Base-by-base conservation (phyloP, 2,329 filamentous ascomycete species). In the Zasmidium angulare region DNA sequence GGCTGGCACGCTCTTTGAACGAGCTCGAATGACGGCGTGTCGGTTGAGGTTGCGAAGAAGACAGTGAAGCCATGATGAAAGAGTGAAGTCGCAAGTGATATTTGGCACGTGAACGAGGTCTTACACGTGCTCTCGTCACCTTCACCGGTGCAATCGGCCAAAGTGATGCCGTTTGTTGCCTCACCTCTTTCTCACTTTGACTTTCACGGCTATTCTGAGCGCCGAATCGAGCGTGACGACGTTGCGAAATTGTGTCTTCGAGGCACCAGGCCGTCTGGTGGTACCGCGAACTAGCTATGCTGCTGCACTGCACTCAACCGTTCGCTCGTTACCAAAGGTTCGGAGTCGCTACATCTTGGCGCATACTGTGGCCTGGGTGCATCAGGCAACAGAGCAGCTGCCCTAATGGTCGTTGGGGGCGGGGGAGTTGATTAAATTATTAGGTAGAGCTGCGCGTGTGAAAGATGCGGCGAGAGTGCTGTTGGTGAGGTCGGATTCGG, bases 51-150 rank as follows among this genome's bases (percentile, higher is more conserved):
- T 46, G 52, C 9, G 46, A 24, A 9, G 52, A 49, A 49, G 49
- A 49, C 40, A 46, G 46, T 22, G 56, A 58, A 46, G 50, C 31
- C 56, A 58, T 58, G 50, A 31, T 26, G 31, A 36, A 11, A 14
- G 36, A 51, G 36, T 31, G 22, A 26, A 31, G 9, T 23, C 50
- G 20, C 48, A 51, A 57, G 55, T 52, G 36, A 52, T 43, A 46
- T 29, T 20, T 21, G 36, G 31, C 56, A 58, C 56, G 56, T 58
- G 56, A 58, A 54, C 21, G 26, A 10, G 22, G 50, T 58, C 50
- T 58, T 50, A 58, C 56, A 54, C 50, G 26, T 54, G 56, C 46
- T 52, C 3, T 21, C 26, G 48, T 47, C 46, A 57, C 54, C 26
- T 29, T 24, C 48, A 50, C 48, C 48, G 48, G 48, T 50, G 36